These are phyloP conservation scores for Alternaria angustiovoidea DNA, from an alignment of 2,329 filamentous ascomycete species.

Conservation along the genomic window DNA sequence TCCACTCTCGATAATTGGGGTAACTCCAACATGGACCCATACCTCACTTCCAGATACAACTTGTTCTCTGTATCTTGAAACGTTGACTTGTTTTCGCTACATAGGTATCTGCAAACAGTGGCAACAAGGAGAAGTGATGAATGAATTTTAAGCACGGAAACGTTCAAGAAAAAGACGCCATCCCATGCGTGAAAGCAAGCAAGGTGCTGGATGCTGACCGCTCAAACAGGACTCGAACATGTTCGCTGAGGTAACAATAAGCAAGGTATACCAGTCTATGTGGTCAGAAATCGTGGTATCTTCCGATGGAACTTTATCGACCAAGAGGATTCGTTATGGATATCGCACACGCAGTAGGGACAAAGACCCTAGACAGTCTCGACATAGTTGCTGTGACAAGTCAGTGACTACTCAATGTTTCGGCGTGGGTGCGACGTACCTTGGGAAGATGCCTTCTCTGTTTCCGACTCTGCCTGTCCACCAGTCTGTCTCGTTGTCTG, in stretches of 20 bases:
- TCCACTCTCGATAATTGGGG: not conserved
- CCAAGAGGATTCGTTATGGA: not conserved
- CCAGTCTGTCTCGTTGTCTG: conserved; percentile 94
- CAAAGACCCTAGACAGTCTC: conserved; percentile 40
- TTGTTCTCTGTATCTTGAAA: not conserved
- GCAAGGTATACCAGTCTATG: conserved; percentile 15
- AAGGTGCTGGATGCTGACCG: not conserved
- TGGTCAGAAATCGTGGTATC: conserved; percentile 24
- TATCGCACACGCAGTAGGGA: not conserved
- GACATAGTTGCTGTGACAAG: conserved; percentile 50
- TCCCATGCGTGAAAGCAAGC: conserved; percentile 20
- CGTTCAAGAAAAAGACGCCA: conserved; percentile 18
- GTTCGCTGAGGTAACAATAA: not conserved
- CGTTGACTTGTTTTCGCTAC: not conserved
- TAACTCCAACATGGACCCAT: not conserved
- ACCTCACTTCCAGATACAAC: not conserved
- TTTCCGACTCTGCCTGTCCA: conserved; percentile 93
- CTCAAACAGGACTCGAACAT: not conserved
- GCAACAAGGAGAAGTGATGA: not conserved
- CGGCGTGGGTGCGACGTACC: conserved; percentile 56
- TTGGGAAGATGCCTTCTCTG: conserved; percentile 91
- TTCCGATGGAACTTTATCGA: not conserved
- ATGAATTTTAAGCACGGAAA: not conserved
- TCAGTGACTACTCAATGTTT: not conserved
- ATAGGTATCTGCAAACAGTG: conserved; percentile 18